Percentiles rank a stretch among this genome's conserved stretches.
Conservation (phyloP, 1,284 basidiomycete species). For the Leccinum insigne region DNA sequence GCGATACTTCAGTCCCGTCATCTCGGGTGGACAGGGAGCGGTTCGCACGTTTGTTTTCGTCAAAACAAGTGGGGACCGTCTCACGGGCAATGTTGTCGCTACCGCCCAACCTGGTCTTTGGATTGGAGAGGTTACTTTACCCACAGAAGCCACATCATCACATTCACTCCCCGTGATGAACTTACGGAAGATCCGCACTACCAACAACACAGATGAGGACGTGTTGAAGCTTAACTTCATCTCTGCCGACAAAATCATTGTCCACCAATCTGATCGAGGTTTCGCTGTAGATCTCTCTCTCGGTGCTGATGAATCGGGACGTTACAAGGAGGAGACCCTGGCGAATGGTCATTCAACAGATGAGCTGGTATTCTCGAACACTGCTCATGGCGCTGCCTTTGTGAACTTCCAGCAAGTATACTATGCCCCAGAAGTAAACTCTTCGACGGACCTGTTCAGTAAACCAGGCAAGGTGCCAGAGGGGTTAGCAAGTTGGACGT, state of each 20-base stretch:
- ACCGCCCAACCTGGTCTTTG: conserved; percentile 64
- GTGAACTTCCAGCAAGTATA: conserved; percentile 69
- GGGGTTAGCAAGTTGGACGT: conserved; percentile 62
- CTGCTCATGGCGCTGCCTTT: conserved; percentile 50
- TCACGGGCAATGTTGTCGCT: conserved; percentile 65
- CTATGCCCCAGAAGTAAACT: conserved; percentile 42
- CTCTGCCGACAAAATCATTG: conserved; percentile 47
- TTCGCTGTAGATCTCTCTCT: conserved; percentile 56
- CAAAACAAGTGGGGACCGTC: conserved; percentile 54
- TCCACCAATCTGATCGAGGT: conserved; percentile 52
- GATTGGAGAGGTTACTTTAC: conserved; percentile 56
- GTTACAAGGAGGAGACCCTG: conserved; percentile 48
- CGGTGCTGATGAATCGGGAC: conserved; percentile 46
- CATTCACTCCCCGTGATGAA: conserved; percentile 39
- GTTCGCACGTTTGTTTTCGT: conserved; percentile 61
- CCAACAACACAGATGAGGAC: conserved; percentile 39
- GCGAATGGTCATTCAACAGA: conserved; percentile 55
- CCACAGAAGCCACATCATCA: conserved; percentile 28
- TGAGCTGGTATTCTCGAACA: conserved; percentile 49
- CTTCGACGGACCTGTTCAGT: conserved; percentile 57
- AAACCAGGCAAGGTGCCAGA: conserved; percentile 65
- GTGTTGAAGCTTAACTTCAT: conserved; percentile 52
- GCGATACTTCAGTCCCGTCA: conserved; percentile 58
- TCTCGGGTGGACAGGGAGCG: conserved; percentile 43
- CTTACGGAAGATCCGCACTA: conserved; percentile 44